Base-by-base conservation (phyloP, 495 filamentous ascomycete species). In the Peziza echinospora region DNA sequence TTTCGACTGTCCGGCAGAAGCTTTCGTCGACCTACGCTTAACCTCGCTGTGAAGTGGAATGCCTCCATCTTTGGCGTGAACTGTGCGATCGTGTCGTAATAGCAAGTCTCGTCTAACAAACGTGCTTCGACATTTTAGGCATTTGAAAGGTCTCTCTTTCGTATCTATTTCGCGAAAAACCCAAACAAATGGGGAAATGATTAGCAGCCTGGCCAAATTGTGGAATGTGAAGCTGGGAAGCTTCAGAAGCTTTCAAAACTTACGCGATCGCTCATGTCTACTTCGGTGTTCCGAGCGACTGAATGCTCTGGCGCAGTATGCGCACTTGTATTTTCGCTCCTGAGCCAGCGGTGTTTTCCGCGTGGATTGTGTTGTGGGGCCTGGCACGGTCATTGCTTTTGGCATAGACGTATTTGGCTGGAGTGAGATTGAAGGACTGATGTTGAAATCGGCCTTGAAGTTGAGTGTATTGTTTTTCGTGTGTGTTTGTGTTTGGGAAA, bases 261-360 rank as follows among this genome's bases (percentile, higher is more conserved):
- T 85, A 97, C 89, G 89, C 56, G 86, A 93, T 64, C 89, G 72
- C 64, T 97, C 89, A 66, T 97, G 89, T 67, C 89, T 71, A 65
- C 84, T 93, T 52, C 91, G 76, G 65, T 97, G 89, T 63, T 97
- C 91, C 61, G 84, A 93, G 61, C 91, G 72, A 67, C 84, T 93
- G 62, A 97, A 97, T 46, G 89, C 89, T 60, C 89, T 75, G 64
- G 81, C 83, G 70, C 89, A 97, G 65, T 93, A 97, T 71, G 92
- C 84, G 67, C 89, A 97, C 65, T 96, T 93, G 75, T 97, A 97
- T 65, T 93, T 94, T 69, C 86, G 84, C 68, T 94, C 86, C 39
- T 86, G 82, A 41, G 73, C 73, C 54, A 72, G 61, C 30, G 72
- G 65, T 47, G 72, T 61, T 61, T 76, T 77, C 53, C 75, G 63